Conservation (phyloP, 768 basidiomycete species). For the Calocera cornea region DNA sequence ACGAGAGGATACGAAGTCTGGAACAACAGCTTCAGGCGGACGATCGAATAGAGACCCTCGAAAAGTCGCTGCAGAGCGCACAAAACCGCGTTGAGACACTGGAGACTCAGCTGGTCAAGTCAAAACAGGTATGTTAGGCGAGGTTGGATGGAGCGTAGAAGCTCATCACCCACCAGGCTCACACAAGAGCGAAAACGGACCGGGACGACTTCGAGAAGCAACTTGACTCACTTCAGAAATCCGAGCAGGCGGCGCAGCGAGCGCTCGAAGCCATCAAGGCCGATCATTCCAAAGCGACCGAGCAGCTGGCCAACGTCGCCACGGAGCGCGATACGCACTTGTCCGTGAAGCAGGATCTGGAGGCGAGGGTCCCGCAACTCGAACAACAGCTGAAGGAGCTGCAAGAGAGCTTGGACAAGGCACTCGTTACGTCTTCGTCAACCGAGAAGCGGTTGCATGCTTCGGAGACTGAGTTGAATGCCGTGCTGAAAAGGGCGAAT, state of each 20-base stretch:
- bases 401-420: conserved; percentile 44
- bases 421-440: conserved; percentile 37
- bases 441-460: conserved; percentile 42
- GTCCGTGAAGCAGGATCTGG: conserved; percentile 35
- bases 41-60: conserved; percentile 62
- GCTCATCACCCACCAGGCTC: conserved; percentile 30
- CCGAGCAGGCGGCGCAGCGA: conserved; percentile 21
- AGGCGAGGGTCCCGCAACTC: conserved; percentile 36
- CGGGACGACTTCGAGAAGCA: conserved; percentile 39
- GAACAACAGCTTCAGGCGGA: conserved; percentile 75
- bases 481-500: conserved; percentile 50
- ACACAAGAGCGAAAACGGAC: conserved; percentile 45
- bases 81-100: conserved; percentile 73
- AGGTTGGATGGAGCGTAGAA: not conserved
- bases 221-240: conserved; percentile 22
- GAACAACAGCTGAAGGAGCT: conserved; percentile 37
- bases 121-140: conserved; percentile 47
- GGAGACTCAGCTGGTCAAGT: conserved; percentile 65
- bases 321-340: conserved; percentile 36
- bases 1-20: conserved; percentile 51
- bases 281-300: conserved; percentile 28
- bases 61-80: conserved; percentile 57
- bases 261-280: conserved; percentile 30
- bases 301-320: conserved; percentile 33
- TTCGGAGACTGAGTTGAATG: conserved; percentile 50